Base-by-base conservation (phyloP, 306 rosid genomes). In the Clitoria ternatea region DNA sequence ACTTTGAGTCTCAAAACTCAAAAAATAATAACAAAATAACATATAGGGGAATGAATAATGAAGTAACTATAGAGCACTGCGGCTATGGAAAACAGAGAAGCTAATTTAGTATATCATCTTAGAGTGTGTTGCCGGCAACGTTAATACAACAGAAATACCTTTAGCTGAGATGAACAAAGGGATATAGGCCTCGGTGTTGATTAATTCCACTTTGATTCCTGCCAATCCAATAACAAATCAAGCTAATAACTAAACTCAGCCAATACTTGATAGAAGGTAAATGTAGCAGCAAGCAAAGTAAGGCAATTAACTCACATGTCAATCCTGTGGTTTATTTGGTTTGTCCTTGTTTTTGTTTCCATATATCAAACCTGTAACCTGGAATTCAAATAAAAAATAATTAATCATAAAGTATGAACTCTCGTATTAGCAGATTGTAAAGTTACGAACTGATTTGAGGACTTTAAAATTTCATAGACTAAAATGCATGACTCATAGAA, bases 301-400 rank as follows among this genome's bases (percentile, higher is more conserved):
- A 61, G 4, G 50, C 6, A 65, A 20, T 27, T 47, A 55, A 67
- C 80, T 66, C 75, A 77, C 81, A 63, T 61, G 74, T 18, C 71
- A 79, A 56, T 77, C 87, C 54, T 88, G 75, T 6, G 75, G 57
- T 36, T 76, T 80, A 6, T 45, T 64, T 42, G 40, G 18, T 40
- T 48, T 64, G 7, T 71, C 82, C 32, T 74, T 75, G 69, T 73
- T 86, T 61, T 86, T 92, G 70, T 85, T 92, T 59, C 92, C 98
- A 33, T 92, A 92, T 33, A 85, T 81, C 84, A 90, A 79, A 36
- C 98, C 96, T 18, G 86, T 88, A 15, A 82, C 88, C 96, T 91
- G 76, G 2, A 73, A 70, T 65, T 23, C 7, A 59, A 69, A 39
- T 11, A 0, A 48, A 14, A 67, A 49, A 0, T 0, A 44, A 27